Base-by-base conservation (phyloP, 257 asterid genomes). In the Anisodus tanguticus region DNA sequence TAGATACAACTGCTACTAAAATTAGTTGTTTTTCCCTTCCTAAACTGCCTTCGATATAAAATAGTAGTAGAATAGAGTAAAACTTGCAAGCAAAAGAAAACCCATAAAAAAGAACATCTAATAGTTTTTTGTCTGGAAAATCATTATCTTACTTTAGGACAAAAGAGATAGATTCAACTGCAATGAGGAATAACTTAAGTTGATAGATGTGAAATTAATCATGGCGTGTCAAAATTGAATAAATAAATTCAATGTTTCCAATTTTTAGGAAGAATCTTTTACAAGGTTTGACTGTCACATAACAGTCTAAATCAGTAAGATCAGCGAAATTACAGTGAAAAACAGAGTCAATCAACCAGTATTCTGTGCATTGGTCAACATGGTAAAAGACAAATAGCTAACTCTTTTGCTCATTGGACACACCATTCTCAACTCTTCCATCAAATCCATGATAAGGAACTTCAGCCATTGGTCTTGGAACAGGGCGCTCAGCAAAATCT, bases 401-500 rank as follows among this genome's bases (percentile, higher is more conserved):
- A 83, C 79, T 84, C 86, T 87, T 87, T 93, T 87, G 89, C 93
- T 91, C 95, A 86, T 6, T 87, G 86, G 92, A 90, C 92, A 89
- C 91, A 89, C 97, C 93, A 81, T 91, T 93, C 92, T 92, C 99
- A 90, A 90, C 94, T 92, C 89, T 91, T 89, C 85, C 91, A 79
- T 92, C 97, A 60, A 85, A 87, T 84, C 91, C 89, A 84, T 97
- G 97, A 90, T 95, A 97, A 81, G 98, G 92, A 86, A 95, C 98
- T 92, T 97, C 99, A 89, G 90, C 80, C 98, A 97, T 93, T 7
- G 99, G 96, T 86, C 84, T 90, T 54, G 99, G 99, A 39, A 68
- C 70, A 71, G 91, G 92, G 70, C 92, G 92, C 9, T 85, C 97
- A 74, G 92, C 97, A 82, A 97, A 93, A 82, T 95, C 97, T 39